Evolutionary conservation across 2,329 filamentous ascomycete genomes (phyloP).

Genomic region (Zymoseptoria crescenta): DNA sequence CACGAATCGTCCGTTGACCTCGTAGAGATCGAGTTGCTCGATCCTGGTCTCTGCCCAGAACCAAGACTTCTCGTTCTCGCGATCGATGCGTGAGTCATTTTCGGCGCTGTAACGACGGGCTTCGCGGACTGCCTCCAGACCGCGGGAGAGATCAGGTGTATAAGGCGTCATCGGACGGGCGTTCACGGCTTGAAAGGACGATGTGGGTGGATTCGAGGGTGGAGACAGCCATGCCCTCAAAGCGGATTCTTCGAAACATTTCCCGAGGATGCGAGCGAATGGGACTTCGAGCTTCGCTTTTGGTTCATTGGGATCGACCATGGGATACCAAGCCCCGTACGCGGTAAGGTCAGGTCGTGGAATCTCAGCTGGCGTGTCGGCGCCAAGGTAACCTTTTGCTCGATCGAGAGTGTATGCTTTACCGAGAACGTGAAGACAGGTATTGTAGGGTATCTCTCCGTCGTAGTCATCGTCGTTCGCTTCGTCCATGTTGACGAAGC

Average conservation of each 20-base stretch:
- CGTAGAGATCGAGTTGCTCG: slow-evolving; percentile 47
- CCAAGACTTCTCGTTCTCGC: slow-evolving; percentile 38
- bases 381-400: slow-evolving; percentile 25
- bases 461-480: slow-evolving; percentile 40
- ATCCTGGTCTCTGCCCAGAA: slow-evolving; percentile 51
- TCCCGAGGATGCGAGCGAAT: slow-evolving; percentile 46
- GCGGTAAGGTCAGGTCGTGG: slow-evolving; percentile 18
- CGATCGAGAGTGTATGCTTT: slow-evolving; percentile 39
- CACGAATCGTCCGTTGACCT: slow-evolving; percentile 15
- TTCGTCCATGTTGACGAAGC: slow-evolving; percentile 42
- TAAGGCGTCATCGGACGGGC: slow-evolving; percentile 1
- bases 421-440: slow-evolving; percentile 43
- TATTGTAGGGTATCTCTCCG: slow-evolving; percentile 37
- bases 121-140: slow-evolving; percentile 40
- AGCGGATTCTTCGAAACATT: slow-evolving; percentile 46
- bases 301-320: slow-evolving; percentile 35
- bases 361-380: slow-evolving; percentile 16
- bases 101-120: slow-evolving; percentile 41
- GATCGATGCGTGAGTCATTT: slow-evolving; percentile 42
- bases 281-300: slow-evolving; percentile 38
- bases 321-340: slow-evolving; percentile 47
- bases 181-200: slow-evolving; percentile 16
- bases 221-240: slow-evolving; percentile 39
- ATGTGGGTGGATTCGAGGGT: slow-evolving; percentile 12
- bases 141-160: slow-evolving; percentile 21